These are phyloP conservation scores for Strobilomyces confusus DNA, from an alignment of 768 basidiomycete genomes.

Conservation along the genomic window DNA sequence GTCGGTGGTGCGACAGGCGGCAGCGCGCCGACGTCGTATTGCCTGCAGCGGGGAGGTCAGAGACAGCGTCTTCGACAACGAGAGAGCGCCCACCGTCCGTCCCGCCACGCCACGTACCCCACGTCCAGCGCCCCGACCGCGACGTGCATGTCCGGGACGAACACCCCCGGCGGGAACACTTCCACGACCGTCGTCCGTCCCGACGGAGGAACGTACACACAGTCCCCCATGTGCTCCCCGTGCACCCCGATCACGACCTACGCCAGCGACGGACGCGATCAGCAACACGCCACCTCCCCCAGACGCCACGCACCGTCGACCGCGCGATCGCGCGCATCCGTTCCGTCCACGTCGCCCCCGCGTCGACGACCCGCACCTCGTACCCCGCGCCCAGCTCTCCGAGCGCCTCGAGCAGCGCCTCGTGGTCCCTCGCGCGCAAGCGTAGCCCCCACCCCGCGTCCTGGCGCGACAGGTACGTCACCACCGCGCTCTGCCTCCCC, in stretches of 20 bases:
- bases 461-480: constrained; percentile 70
- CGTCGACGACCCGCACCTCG: constrained; percentile 53
- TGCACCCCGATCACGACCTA: constrained; percentile 7
- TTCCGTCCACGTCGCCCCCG: constrained; percentile 52
- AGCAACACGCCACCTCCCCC: background rate
- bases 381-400: constrained; percentile 48
- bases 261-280: background rate
- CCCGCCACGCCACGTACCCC: constrained; percentile 4
- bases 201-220: background rate
- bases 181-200: background rate
- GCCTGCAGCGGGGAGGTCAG: background rate
- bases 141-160: background rate
- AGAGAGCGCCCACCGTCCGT: background rate
- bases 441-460: constrained; percentile 46
- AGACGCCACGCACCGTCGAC: constrained; percentile 53
- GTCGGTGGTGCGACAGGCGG: background rate
- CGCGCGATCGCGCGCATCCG: constrained; percentile 62
- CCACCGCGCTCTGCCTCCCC: constrained; percentile 37
- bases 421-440: constrained; percentile 54
- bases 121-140: background rate
- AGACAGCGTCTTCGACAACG: background rate
- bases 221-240: constrained; percentile 2
- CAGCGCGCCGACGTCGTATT: background rate
- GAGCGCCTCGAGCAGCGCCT: constrained; percentile 56
- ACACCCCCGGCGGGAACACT: background rate